Evolutionary conservation across 1,284 basidiomycete genomes (phyloP).

Genomic region (Austroboletus novae-zelandiae): DNA sequence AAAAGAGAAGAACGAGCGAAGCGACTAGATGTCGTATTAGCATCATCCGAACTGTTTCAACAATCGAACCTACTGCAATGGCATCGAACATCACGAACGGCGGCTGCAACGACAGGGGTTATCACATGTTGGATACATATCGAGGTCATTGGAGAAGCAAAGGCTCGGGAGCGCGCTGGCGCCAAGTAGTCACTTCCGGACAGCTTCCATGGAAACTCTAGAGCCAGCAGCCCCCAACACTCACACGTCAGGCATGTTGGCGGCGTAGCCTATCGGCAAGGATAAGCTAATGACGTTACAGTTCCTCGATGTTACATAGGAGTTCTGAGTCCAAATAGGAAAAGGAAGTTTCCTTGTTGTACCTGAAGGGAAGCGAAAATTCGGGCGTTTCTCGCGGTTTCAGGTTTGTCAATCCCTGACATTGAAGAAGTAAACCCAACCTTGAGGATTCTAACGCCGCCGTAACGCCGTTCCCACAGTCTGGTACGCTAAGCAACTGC

Average conservation of each 20-base stretch:
- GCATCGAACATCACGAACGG: neutral
- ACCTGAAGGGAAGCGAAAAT: neutral
- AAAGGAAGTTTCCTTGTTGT: neutral
- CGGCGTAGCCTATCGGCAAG: neutral
- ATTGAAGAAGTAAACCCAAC: neutral
- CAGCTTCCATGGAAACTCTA: neutral
- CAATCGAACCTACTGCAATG: neutral
- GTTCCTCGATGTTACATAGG: neutral
- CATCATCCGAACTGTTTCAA: neutral
- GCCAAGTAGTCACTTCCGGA: neutral
- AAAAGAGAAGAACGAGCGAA: conserved; percentile 11
- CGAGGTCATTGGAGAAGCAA: neutral
- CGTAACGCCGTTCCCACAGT: neutral
- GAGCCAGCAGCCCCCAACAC: neutral
- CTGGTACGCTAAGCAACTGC: too few species aligned
- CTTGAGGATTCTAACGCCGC: neutral
- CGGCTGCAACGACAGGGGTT: neutral
- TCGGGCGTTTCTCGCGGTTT: neutral
- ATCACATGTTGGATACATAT: neutral
- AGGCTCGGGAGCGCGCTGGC: neutral
- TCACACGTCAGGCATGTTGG: neutral
- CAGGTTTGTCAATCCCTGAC: neutral
- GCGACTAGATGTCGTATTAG: neutral
- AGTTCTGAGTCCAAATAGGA: neutral
- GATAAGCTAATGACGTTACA: neutral